Evolutionary conservation across 1,139 yeast species (phyloP).

Genomic region (Blastobotrys capitulatus): DNA sequence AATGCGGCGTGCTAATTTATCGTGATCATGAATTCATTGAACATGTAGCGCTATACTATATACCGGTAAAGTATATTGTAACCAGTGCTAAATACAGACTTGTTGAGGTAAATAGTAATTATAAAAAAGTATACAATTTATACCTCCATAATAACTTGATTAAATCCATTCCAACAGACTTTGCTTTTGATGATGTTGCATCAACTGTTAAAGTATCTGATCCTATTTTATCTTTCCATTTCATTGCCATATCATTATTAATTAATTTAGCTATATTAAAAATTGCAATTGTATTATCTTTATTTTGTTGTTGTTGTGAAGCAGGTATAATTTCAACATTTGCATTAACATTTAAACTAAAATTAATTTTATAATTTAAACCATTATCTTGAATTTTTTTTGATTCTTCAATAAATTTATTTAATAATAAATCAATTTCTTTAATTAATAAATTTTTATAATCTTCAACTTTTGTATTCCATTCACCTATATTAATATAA

Average conservation of each 20-base stretch:
- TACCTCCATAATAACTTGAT: constrained; percentile 12
- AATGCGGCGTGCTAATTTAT: not conserved
- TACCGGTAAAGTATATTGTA: too few species aligned
- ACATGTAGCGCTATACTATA: too few species aligned
- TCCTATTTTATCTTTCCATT: not conserved
- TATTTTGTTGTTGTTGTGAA: not conserved
- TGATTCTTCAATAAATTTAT: not conserved
- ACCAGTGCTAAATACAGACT: too few species aligned
- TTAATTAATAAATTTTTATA: not conserved
- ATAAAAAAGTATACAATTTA: not conserved
- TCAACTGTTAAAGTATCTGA: constrained; percentile 1
- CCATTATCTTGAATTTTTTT: not conserved
- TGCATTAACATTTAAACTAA: not conserved
- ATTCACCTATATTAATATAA: not conserved
- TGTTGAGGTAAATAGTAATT: too few species aligned
- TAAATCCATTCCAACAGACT: not conserved
- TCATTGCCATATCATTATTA: constrained; percentile 1
- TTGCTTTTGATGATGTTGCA: not conserved
- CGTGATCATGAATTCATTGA: too few species aligned
- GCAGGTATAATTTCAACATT: not conserved
- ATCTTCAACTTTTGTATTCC: not conserved
- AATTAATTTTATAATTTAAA: not conserved
- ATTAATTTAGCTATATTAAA: constrained; percentile 7
- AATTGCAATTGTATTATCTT: not conserved
- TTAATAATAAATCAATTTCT: constrained; percentile 4